These are phyloP conservation scores for Penicillium sp. DNA, from an alignment of 2,329 filamentous ascomycete genomes.

Conservation along the genomic window DNA sequence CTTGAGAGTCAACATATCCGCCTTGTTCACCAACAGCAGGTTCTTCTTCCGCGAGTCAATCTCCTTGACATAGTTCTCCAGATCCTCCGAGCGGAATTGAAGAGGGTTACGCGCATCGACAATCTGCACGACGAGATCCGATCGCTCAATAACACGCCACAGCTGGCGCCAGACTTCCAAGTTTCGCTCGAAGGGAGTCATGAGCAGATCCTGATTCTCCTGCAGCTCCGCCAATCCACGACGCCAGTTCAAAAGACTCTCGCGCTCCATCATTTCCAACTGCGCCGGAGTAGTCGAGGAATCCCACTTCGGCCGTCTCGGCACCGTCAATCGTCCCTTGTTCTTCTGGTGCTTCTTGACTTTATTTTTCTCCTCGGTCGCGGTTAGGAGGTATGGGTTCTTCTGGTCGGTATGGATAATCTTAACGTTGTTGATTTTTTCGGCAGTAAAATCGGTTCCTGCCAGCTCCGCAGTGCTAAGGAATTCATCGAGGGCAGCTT, in stretches of 20 bases:
- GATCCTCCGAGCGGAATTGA: constrained; percentile 88
- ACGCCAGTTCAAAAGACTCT: constrained; percentile 82
- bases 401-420: constrained; percentile 96
- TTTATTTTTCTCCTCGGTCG: constrained; percentile 74
- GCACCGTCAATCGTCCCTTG: constrained; percentile 76
- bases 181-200: constrained; percentile 98
- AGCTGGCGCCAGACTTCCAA: constrained; percentile 96
- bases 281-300: constrained; percentile 77
- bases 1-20: constrained; percentile 92
- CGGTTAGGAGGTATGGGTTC: constrained; percentile 88
- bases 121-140: constrained; percentile 94
- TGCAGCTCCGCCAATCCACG: constrained; percentile 87
- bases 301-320: constrained; percentile 86
- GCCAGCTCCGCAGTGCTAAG: constrained; percentile 91
- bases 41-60: constrained; percentile 87
- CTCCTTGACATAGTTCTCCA: constrained; percentile 92
- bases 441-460: constrained; percentile 97
- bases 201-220: constrained; percentile 87
- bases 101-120: constrained; percentile 94
- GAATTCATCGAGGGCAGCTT: constrained; percentile 95
- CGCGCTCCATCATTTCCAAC: constrained; percentile 74
- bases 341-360: constrained; percentile 81
- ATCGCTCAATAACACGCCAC: constrained; percentile 97
- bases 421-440: constrained; percentile 99
- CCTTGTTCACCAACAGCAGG: constrained; percentile 92